These are phyloP conservation scores for Solanum chilense DNA, from an alignment of 257 asterid genomes.

Conservation along the genomic window DNA sequence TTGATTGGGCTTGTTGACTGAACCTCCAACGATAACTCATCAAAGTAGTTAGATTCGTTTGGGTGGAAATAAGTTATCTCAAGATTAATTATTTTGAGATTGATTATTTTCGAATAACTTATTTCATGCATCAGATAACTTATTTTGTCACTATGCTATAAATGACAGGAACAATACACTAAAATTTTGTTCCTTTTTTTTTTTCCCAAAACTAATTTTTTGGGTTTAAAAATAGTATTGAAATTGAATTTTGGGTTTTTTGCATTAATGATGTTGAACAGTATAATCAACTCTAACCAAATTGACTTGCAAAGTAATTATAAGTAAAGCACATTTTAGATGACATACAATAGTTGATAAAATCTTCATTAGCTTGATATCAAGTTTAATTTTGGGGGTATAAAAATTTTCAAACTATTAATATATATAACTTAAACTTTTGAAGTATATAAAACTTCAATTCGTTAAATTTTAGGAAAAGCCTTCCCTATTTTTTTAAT, in stretches of 20 bases:
- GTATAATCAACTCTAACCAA: background rate
- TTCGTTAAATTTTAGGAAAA: background rate
- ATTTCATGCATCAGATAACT: too few species aligned
- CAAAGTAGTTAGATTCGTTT: background rate
- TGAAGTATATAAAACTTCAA: too few species aligned
- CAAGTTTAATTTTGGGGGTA: too few species aligned
- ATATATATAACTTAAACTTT: too few species aligned
- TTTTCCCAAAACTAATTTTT: too few species aligned
- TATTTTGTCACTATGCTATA: too few species aligned
- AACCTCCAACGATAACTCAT: background rate
- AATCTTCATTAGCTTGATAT: background rate
- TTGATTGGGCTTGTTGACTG: background rate
- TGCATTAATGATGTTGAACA: background rate
- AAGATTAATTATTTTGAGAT: too few species aligned
- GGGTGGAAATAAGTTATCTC: fast-evolving
- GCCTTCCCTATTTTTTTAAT: background rate
- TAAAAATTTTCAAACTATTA: too few species aligned
- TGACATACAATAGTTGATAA: background rate
- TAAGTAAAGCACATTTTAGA: background rate
- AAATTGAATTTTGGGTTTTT: background rate
- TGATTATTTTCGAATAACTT: too few species aligned
- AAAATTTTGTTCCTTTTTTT: too few species aligned
- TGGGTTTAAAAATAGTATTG: background rate
- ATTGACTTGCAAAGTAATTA: background rate
- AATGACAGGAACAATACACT: too few species aligned